These are phyloP conservation scores for Evernia prunastri DNA, from an alignment of 495 filamentous ascomycete species.

Conservation along the genomic window DNA sequence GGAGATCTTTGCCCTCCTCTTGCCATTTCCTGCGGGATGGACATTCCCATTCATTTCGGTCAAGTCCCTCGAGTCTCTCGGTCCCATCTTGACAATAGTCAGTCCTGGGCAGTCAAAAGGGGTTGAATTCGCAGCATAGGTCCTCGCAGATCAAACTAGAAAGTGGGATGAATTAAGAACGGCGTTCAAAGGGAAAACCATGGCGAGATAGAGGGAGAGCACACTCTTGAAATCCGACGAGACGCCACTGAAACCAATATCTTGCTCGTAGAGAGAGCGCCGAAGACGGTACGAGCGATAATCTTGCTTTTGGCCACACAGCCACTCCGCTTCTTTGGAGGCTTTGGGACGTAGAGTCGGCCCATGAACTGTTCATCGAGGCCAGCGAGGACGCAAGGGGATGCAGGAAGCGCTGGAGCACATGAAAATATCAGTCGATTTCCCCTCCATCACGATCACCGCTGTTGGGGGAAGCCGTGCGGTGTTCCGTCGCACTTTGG, in stretches of 20 bases:
- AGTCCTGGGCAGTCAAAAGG: neutral
- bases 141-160: neutral
- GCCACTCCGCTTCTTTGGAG: constrained; percentile 14
- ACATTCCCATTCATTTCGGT: neutral
- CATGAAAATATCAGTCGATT: constrained; percentile 4
- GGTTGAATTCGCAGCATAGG: neutral
- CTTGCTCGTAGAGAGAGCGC: constrained; percentile 8
- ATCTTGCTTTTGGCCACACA: constrained; percentile 8
- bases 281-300: constrained; percentile 12
- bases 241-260: neutral
- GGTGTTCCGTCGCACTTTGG: neutral
- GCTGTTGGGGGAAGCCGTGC: neutral
- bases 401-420: constrained; percentile 8
- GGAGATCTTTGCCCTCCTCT: neutral
- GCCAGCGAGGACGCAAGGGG: neutral
- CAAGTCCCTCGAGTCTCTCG: neutral
- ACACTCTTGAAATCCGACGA: constrained; percentile 6
- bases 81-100: constrained; percentile 1
- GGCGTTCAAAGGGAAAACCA: neutral
- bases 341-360: constrained; percentile 8
- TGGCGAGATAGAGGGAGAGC: neutral
- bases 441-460: neutral
- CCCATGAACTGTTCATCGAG: neutral
- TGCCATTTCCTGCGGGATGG: neutral
- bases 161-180: neutral